Base-by-base conservation (phyloP, 352 stramenopile genomes). In the Pythium oligandrum region DNA sequence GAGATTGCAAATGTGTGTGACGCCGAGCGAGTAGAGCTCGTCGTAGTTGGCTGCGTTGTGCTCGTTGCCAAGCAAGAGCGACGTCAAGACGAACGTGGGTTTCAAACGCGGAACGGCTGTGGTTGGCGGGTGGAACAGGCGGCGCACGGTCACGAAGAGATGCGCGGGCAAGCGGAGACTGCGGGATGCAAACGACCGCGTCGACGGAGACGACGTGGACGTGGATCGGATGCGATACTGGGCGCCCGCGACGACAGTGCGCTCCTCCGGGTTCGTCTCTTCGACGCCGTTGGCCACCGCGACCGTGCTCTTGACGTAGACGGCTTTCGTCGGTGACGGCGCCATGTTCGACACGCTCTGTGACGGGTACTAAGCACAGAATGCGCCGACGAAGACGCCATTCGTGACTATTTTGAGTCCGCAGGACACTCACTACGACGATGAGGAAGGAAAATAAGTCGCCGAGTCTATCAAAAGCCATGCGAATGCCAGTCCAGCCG, bases 1-100 rank as follows among this genome's bases (percentile, higher is more conserved):
- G 1, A 64, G 44, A 42, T 69, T 69, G 51, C 61, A 69, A 40
- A 69, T 64, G 37, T 69, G 61, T 3, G 61, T 69, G 6, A 65
- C 53, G 9, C 61, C 61, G 7, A 65, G 4, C 4, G 42, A 11
- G 44, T 65, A 65, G 17, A 69, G 43, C 3, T 58, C 48, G n/a
- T 69, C 53, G 56, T 62, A 65, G 6, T 39, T 42, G 37, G 55
- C n/a, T 3, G 61, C 61, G 26, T 65, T 61, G 50, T 53, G 53
- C 10, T 69, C 61, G 37, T 48, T 53, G 17, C 61, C 61, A 3
- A 69, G 10, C 4, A 64, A 31, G 2, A 69, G 51, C n/a, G 50
- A 58, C 1, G 61, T 48, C 39, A 61, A 43, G 1, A 69, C 31
- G n/a, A 54, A 48, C 1, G 47, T 39, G 10, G 61, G 51, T 12